These are phyloP conservation scores for Crinitomyces ghanaensis DNA, from an alignment of 805 yeast species.

Conservation along the genomic window DNA sequence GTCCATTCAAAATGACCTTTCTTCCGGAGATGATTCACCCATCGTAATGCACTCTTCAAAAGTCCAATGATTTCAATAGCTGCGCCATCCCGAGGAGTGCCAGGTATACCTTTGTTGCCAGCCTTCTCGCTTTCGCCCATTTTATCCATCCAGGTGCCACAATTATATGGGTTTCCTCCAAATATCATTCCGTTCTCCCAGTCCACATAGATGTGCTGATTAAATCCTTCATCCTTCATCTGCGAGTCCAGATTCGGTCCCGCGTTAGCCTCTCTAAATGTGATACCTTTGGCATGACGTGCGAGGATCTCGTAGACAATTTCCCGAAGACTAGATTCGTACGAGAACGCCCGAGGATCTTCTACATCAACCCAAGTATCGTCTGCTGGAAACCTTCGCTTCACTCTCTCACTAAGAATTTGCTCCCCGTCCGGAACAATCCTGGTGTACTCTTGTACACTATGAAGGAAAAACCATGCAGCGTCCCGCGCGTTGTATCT, in stretches of 20 bases:
- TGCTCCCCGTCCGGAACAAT: constrained; percentile 56
- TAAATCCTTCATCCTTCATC: constrained; percentile 87
- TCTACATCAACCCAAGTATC: constrained; percentile 63
- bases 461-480: constrained; percentile 85
- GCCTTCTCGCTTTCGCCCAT: constrained; percentile 93
- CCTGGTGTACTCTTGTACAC: constrained; percentile 70
- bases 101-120: constrained; percentile 83
- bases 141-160: constrained; percentile 99
- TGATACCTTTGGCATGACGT: constrained; percentile 85
- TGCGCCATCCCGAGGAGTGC: constrained; percentile 97
- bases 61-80: constrained; percentile 87
- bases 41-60: constrained; percentile 71
- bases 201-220: constrained; percentile 68
- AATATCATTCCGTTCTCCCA: constrained; percentile 81
- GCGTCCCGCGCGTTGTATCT: constrained; percentile 96
- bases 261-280: constrained; percentile 90
- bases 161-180: constrained; percentile 87
- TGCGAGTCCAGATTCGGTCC: constrained; percentile 81
- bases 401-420: constrained; percentile 60
- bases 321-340: constrained; percentile 60
- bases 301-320: constrained; percentile 67
- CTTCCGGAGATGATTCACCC: constrained; percentile 50
- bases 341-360: constrained; percentile 65
- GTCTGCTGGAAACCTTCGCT: constrained; percentile 80
- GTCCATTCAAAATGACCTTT: constrained; percentile 47